Base-by-base conservation (phyloP, 2,329 filamentous ascomycete genomes). In the Fusarium multiceps region DNA sequence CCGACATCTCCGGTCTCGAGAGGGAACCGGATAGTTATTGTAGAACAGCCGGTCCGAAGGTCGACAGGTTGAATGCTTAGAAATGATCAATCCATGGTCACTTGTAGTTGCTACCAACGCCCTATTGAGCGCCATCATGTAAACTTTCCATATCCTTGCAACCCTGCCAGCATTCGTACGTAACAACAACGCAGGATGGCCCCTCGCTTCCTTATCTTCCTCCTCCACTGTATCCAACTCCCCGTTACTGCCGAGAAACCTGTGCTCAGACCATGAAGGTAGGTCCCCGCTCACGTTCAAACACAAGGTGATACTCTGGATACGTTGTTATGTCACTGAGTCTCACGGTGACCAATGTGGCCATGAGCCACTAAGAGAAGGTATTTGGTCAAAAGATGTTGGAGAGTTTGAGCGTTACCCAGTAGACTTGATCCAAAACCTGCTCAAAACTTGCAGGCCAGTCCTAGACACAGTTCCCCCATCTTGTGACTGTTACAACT, bases 181-280 rank as follows among this genome's bases (percentile, higher is more conserved):
- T 71, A 70, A 70, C 43, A 47, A 48, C 47, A 63, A 70, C 59
- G 67, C 58, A 68, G 67, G 55, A 43, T 10, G 41, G 41, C 37
- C 53, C 55, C 54, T 60, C 54, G 42, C 27, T 60, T 56, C 37
- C 53, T 58, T 64, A 53, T 62, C 55, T 59, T 47, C 12, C 28
- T 23, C 55, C 58, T 56, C 54, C 51, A 57, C 47, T 20, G 34
- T 54, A 48, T 50, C 28, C 43, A 48, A 53, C 37, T 57, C 25
- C 28, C 32, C 42, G 30, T 54, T 30, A 67, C 53, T 69, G 62
- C 67, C 68, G 58, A 67, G n/a, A 23, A 68, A 45, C 34, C 58
- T 27, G 51, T 64, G 50, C 51, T 68, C 32, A 41, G 49, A 51
- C 49, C 49, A 27, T 20, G 18, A 18, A 40, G 32, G 48, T 42